These are phyloP conservation scores for Boletus sp. DNA, from an alignment of 1,284 basidiomycete species.

Conservation along the genomic window DNA sequence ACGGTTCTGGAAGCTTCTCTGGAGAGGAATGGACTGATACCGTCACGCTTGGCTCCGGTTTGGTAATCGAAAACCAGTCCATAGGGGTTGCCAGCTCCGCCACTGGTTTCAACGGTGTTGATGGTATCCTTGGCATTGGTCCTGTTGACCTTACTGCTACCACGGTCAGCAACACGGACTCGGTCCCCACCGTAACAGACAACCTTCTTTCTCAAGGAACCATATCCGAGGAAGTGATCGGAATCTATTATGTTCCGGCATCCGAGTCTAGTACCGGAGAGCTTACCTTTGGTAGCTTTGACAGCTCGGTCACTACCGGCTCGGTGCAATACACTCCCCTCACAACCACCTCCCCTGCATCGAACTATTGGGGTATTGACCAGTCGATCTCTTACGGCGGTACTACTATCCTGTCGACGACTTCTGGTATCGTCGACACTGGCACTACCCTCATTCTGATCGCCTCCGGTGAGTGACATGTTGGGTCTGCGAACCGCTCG, in stretches of 20 bases:
- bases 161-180: conserved; percentile 23
- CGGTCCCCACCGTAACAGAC: conserved; percentile 43
- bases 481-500: neutral
- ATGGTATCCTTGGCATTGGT: conserved; percentile 57
- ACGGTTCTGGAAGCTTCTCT: conserved; percentile 49
- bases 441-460: conserved; percentile 50
- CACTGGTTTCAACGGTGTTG: conserved; percentile 41
- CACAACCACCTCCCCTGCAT: conserved; percentile 47
- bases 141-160: conserved; percentile 49
- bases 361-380: conserved; percentile 52
- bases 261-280: conserved; percentile 36
- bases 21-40: conserved; percentile 51
- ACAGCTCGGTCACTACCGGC: conserved; percentile 40
- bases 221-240: conserved; percentile 43
- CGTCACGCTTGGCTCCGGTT: conserved; percentile 39
- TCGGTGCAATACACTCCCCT: conserved; percentile 47
- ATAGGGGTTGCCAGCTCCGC: conserved; percentile 48
- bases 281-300: conserved; percentile 49
- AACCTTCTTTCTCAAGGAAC: conserved; percentile 40
- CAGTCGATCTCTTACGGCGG: conserved; percentile 45
- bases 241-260: conserved; percentile 48
- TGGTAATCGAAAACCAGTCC: conserved; percentile 47
- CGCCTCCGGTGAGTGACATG: conserved; percentile 31
- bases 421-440: conserved; percentile 33
- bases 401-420: conserved; percentile 34